Evolutionary conservation across 768 basidiomycete genomes (phyloP), one percentile per base, ranked within the genome.

Genomic region (Leucosporidium creatinivorum): DNA sequence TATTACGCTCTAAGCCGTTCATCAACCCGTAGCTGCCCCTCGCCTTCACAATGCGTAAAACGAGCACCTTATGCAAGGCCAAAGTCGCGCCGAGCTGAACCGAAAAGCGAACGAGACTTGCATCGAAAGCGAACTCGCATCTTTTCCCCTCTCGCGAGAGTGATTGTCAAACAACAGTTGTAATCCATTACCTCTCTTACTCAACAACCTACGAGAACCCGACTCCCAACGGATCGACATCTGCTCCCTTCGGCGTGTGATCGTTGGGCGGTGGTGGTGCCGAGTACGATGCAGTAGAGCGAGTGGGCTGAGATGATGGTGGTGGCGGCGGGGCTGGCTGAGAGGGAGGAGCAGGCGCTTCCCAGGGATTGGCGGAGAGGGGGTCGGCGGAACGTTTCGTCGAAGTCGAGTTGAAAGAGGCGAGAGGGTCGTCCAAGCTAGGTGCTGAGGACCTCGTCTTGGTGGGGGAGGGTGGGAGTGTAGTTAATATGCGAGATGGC

Each of bases 171-270:
- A 44, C 39, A 44, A 44, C 39, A 44, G 15, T 2, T 44, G 39
- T 8, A 44, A 6, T 44, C 39, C 39, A 44, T 44, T 44, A 44
- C 8, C 39, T 17, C 39, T 44, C 39, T 13, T 10, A 17, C 13
- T 2, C 39, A 17, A 44, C 39, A 8, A 13, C 15, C 55, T 57
- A 57, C 55, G 55, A 57, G 55, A 57, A 57, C 30, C 55, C 55
- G 10, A 57, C 55, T 36, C 55, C 55, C 55, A 57, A 12, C 9
- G 55, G 55, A 57, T 57, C 55, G 55, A 57, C 52, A 18, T 28
- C 52, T 30, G 13, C 52, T 30, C 25, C 26, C 52, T 28, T 54
- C 52, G 26, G 52, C 52, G 52, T 25, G 26, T 26, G 26, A 9
- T 26, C 26, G 26, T 54, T 30, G 1, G 26, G 25, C 26, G 52